Base-by-base conservation (phyloP, 139 green algal genomes). In the Helicosporidium sp. region DNA sequence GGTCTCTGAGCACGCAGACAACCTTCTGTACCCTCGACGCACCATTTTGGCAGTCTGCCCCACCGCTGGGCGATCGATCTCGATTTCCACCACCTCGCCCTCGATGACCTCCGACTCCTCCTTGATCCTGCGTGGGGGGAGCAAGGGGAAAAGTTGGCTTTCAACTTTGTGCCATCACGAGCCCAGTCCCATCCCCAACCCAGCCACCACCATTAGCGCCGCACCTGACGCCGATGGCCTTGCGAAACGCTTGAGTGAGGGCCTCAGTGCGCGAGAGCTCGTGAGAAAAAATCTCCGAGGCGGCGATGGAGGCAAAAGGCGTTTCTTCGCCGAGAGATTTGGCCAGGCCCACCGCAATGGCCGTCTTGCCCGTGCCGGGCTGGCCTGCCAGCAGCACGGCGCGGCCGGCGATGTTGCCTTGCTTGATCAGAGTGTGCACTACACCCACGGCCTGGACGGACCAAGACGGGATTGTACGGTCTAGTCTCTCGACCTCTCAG, bases 181-280 rank as follows among this genome's bases (percentile, higher is more conserved):
- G n/a, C n/a, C n/a, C n/a, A n/a, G n/a, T n/a, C n/a, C n/a, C n/a
- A n/a, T n/a, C n/a, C n/a, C n/a, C n/a, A n/a, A n/a, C n/a, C n/a
- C n/a, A n/a, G n/a, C n/a, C n/a, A n/a, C n/a, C n/a, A 42, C 36
- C 18, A 18, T 42, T 19, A 19, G 36, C 36, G 18, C n/a, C n/a
- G n/a, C 24, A 47, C 24, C 82, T 66, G 25, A 97, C 86, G 6
- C 88, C 89, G 25, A 98, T 96, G 25, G 87, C 86, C 56, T 96
- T 96, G 29, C 89, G 75, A 57, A 98, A 95, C 0, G 89, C 86
- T 79, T 97, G 87, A 13, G 86, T 98, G 18, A 98, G 68, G 3
- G 86, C 89, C 58, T 98, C 89, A 6, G 89, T 98, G 49, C 96
- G 96, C 6, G 73, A 89, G 83, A 98, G 95, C 54, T 98, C 89